Conservation (phyloP, 2,329 filamentous ascomycete genomes). For the Talaromyces pinophilus region DNA sequence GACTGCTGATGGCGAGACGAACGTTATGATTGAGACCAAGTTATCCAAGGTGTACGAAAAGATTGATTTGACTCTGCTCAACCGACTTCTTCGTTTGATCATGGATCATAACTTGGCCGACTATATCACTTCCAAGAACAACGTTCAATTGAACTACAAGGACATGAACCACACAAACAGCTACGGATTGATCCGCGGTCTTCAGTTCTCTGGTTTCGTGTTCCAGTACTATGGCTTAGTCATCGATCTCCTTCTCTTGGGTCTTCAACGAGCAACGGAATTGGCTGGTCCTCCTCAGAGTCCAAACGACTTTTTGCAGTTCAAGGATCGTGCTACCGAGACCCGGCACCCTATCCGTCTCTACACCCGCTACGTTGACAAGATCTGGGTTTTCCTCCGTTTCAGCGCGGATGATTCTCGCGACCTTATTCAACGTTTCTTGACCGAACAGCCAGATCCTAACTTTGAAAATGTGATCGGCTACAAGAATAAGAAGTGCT, state of each 20-base stretch:
- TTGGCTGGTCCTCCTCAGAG: slow-evolving; percentile 91
- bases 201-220: slow-evolving; percentile 97
- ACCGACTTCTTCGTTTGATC: slow-evolving; percentile 86
- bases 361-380: slow-evolving; percentile 98
- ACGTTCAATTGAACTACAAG: slow-evolving; percentile 98
- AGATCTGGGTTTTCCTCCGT: slow-evolving; percentile 96
- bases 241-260: slow-evolving; percentile 86
- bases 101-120: slow-evolving; percentile 99
- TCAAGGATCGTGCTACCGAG: slow-evolving; percentile 89
- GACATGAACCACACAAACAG: slow-evolving; percentile 99
- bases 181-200: slow-evolving; percentile 95
- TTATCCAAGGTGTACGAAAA: slow-evolving; percentile 99
- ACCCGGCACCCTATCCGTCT: slow-evolving; percentile 91
- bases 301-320: slow-evolving; percentile 97
- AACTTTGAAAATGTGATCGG: slow-evolving; percentile 99
- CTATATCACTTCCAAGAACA: slow-evolving; percentile 99
- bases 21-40: slow-evolving; percentile 97
- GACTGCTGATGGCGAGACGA: slow-evolving; percentile 89
- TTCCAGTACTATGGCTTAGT: slow-evolving; percentile 99
- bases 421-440: slow-evolving; percentile 93
- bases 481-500: slow-evolving; percentile 99
- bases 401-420: slow-evolving; percentile 93
- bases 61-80: slow-evolving; percentile 93
- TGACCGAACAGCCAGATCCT: slow-evolving; percentile 96
- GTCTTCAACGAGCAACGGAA: slow-evolving; percentile 93